Evolutionary conservation across 1,284 basidiomycete genomes (phyloP).

Genomic region (Xerocomus amazonicus): DNA sequence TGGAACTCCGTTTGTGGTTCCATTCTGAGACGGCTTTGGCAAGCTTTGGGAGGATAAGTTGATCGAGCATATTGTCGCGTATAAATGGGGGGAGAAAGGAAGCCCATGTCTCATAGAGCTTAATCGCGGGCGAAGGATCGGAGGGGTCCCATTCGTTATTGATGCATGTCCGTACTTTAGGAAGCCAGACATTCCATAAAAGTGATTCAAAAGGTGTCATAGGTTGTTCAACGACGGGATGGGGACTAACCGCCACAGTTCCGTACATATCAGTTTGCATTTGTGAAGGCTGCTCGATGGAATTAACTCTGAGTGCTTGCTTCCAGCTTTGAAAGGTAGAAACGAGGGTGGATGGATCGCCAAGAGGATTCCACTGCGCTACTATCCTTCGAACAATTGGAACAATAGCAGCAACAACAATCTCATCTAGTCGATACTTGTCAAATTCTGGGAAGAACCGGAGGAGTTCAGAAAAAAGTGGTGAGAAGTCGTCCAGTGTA

Average conservation of each 20-base stretch:
- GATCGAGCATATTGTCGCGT: constrained; percentile 92
- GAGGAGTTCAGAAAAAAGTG: constrained; percentile 67
- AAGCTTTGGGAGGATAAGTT: constrained; percentile 92
- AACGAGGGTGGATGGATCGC: constrained; percentile 60
- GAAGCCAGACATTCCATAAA: constrained; percentile 93
- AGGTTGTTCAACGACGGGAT: constrained; percentile 44
- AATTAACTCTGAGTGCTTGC: constrained; percentile 57
- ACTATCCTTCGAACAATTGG: constrained; percentile 72
- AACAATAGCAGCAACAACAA: constrained; percentile 86
- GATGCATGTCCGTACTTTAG: constrained; percentile 84
- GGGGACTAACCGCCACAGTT: constrained; percentile 33
- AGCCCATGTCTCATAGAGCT: constrained; percentile 86
- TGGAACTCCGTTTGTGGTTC: constrained; percentile 58
- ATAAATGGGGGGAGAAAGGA: constrained; percentile 87
- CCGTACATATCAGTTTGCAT: constrained; percentile 60
- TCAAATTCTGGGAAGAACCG: constrained; percentile 80
- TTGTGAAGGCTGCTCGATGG: constrained; percentile 38
- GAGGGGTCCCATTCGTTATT: constrained; percentile 91
- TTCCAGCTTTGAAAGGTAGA: constrained; percentile 70
- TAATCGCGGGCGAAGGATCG: constrained; percentile 71
- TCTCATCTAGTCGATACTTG: constrained; percentile 80
- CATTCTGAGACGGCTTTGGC: constrained; percentile 82
- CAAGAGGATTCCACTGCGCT: constrained; percentile 68
- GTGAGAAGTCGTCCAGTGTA: constrained; percentile 68
- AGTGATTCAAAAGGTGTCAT: constrained; percentile 98